phyloP scores from a whole-genome alignment of 2,329 filamentous ascomycete genomes.

The Alternaria sp. region DNA sequence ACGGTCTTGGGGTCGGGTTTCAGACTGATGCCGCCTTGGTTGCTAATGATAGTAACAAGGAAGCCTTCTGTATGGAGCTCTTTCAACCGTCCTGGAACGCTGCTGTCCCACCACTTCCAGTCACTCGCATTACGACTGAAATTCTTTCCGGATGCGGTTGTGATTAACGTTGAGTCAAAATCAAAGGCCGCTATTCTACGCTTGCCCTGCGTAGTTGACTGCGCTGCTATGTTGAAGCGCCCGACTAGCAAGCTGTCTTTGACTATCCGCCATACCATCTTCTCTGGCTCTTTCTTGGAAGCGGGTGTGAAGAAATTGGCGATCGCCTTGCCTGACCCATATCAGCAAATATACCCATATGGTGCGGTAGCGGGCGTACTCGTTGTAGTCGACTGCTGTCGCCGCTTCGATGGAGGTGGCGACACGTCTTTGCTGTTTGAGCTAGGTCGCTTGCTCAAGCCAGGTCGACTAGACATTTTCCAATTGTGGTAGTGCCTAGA shows the following conservation, averaged over 20 bases:
- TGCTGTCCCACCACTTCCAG: constrained; percentile 92
- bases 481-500: neutral
- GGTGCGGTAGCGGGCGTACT: constrained; percentile 53
- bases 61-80: constrained; percentile 78
- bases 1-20: constrained; percentile 75
- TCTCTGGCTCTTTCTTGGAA: constrained; percentile 83
- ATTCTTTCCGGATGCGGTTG: constrained; percentile 79
- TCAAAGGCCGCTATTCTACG: constrained; percentile 52
- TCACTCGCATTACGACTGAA: constrained; percentile 75
- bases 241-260: constrained; percentile 78
- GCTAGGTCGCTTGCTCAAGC: constrained; percentile 47
- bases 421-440: constrained; percentile 60
- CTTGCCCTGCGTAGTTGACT: constrained; percentile 26
- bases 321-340: constrained; percentile 68
- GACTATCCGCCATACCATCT: constrained; percentile 72
- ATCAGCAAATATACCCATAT: constrained; percentile 9
- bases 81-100: constrained; percentile 72
- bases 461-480: constrained; percentile 34
- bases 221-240: constrained; percentile 66
- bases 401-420: constrained; percentile 65
- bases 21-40: constrained; percentile 84
- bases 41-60: constrained; percentile 81
- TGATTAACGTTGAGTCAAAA: constrained; percentile 84
- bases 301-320: constrained; percentile 87
- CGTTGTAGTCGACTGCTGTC: constrained; percentile 63